Base-by-base conservation (phyloP, 2,329 filamentous ascomycete species). In the Colletotrichum lupini region DNA sequence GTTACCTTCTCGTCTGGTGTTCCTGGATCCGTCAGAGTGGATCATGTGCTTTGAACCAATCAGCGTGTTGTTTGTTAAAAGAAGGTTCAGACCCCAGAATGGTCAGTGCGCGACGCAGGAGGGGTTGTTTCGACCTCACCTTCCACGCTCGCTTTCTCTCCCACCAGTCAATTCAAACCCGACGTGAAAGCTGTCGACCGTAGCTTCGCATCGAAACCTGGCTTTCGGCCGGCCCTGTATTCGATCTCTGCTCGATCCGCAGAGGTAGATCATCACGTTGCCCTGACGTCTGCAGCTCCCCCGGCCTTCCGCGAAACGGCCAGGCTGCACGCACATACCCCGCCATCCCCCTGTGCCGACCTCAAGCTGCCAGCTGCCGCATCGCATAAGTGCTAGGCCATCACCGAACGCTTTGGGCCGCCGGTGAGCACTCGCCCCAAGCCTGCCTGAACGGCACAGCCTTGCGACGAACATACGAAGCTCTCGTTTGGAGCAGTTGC, bases 91-190 rank as follows among this genome's bases (percentile, higher is more conserved):
- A 57, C 56, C 71, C 71, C 71, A 57, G 5, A 42, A 56, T 60
- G 60, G 49, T 58, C 71, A 66, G 71, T 73, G 71, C 71, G 35
- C 46, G 19, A 26, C 28, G 55, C 24, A 61, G 53, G 69, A 72
- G 69, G 71, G 67, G 60, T 59, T 69, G 70, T 73, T 73, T 73
- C 53, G 70, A 73, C 64, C 28, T 67, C 68, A 46, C 56, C 57
- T 68, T 57, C 49, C 57, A 61, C 64, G 53, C 52, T 64, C 61
- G 46, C 61, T 67, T 72, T 68, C 64, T 68, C 59, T 68, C 60
- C 32, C 32, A 49, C 57, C 35, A 26, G 61, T 49, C 30, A 62
- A 71, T 32, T 55, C 62, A 53, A 56, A 60, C 19, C 42, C 8
- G 42, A 49, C 42, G 42, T 49, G 42, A 5, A 55, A 42, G 5